Base-by-base conservation (phyloP, 768 basidiomycete species). In the Pleurotus eryngii region DNA sequence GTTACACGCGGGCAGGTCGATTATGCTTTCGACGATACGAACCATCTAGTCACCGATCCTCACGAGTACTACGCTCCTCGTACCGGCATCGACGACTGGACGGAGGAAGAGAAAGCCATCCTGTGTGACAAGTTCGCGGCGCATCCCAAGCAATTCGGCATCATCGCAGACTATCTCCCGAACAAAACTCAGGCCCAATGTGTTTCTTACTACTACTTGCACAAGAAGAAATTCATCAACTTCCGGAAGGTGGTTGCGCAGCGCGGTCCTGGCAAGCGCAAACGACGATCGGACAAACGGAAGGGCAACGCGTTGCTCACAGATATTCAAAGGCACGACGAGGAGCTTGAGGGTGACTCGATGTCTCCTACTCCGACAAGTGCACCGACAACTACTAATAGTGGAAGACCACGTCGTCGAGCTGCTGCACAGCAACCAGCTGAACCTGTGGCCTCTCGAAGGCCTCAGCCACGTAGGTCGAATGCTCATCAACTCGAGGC, bases 61-160 rank as follows among this genome's bases (percentile, higher is more conserved):
- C 74, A 70, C 50, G 85, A 85, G 56, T 92, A 92, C 67, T 97
- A 90, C 67, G 81, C 84, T 22, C 81, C 85, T 4, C 75, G 78
- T 35, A 88, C 84, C 3, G 85, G 85, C n/a, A 85, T 87, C 58
- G 81, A 89, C 43, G 86, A 90, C 62, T 98, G 95, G 95, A 92
- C 92, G 0, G 81, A 88, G 15, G 83, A 86, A 48, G 95, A 98
- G 72, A 87, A 89, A 65, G 75, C 80, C 57, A 80, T 82, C 7
- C 95, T 93, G 69, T 69, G 89, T 56, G 85, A 89, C 67, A 85
- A 88, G 67, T 98, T 88, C 67, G 89, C 91, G 5, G 81, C 82
- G 7, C 80, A 85, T 65, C 95, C 95, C 4, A 98, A 98, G 68
- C 95, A 98, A 68, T 98, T 98, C 64, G 95, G 94, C n/a, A 79